phyloP scores from a whole-genome alignment of 2,329 filamentous ascomycete species.

The Chaetomium globosum region DNA sequence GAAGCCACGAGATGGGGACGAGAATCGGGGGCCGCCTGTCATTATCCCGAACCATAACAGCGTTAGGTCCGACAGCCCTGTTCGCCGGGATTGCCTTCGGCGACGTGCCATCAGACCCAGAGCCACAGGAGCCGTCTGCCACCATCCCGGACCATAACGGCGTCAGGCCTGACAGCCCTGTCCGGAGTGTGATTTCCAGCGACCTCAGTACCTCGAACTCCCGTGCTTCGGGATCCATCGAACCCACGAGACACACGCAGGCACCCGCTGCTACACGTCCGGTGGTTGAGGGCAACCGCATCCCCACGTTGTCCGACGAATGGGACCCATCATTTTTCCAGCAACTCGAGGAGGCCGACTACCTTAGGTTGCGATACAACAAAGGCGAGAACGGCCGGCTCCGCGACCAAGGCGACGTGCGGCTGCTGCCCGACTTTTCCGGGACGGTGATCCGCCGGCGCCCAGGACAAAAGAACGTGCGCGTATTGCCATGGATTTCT shows the following conservation, averaged over 20 bases:
- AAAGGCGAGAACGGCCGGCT: too few species aligned
- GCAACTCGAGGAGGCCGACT: neutral
- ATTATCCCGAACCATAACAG: neutral
- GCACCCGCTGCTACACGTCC: neutral
- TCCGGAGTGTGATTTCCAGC: neutral
- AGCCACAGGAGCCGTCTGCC: neutral
- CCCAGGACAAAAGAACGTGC: neutral
- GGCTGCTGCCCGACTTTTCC: neutral
- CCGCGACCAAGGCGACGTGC: neutral
- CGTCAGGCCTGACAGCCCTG: neutral
- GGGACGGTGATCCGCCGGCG: neutral
- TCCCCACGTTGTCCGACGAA: neutral
- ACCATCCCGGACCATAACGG: neutral
- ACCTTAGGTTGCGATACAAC: neutral
- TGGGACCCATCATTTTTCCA: neutral
- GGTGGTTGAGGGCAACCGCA: neutral
- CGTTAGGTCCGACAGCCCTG: neutral
- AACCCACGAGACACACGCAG: neutral
- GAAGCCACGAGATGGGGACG: neutral
- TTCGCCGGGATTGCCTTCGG: constrained; percentile 17
- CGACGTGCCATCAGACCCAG: neutral
- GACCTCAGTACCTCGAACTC: neutral
- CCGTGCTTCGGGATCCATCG: neutral
- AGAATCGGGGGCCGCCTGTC: neutral
- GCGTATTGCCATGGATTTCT: neutral